Evolutionary conservation across 495 filamentous ascomycete species (phyloP).

Genomic region (Pseudevernia furfuracea): DNA sequence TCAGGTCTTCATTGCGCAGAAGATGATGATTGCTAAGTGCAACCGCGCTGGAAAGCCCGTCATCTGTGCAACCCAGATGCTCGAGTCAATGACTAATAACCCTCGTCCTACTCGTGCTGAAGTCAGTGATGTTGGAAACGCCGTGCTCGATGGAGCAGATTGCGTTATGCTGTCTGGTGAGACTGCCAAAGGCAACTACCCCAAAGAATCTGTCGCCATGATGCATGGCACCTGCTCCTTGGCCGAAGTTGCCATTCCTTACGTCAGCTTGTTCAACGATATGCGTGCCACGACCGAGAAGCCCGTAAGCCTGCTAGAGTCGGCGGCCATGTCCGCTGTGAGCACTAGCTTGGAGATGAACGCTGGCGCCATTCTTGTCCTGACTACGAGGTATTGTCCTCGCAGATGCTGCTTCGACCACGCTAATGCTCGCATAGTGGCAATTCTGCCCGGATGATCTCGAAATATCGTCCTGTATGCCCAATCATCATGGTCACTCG

Average conservation of each 20-base stretch:
- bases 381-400: conserved; percentile 71
- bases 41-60: conserved; percentile 98
- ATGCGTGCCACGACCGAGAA: conserved; percentile 71
- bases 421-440: conserved; percentile 48
- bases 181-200: conserved; percentile 96
- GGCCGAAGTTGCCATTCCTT: conserved; percentile 92
- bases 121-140: conserved; percentile 97
- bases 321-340: conserved; percentile 92
- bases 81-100: conserved; percentile 99
- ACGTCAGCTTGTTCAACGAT: conserved; percentile 95
- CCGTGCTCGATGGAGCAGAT: conserved; percentile 93
- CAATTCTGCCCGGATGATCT: conserved; percentile 83
- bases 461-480: conserved; percentile 97
- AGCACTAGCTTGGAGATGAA: conserved; percentile 91
- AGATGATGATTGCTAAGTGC: conserved; percentile 99
- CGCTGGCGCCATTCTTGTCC: conserved; percentile 85
- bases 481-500: conserved; percentile 98
- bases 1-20: conserved; percentile 98
- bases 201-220: conserved; percentile 83
- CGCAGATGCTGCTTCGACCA: conserved; percentile 1
- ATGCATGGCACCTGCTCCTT: conserved; percentile 96
- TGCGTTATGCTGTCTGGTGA: conserved; percentile 99
- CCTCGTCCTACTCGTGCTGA: conserved; percentile 95
- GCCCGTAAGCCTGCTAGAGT: conserved; percentile 79
- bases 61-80: conserved; percentile 88